Percentiles rank a stretch among this genome's conserved stretches.
Conservation (phyloP, 2,329 filamentous ascomycete genomes). For the Biscogniauxia sp. region DNA sequence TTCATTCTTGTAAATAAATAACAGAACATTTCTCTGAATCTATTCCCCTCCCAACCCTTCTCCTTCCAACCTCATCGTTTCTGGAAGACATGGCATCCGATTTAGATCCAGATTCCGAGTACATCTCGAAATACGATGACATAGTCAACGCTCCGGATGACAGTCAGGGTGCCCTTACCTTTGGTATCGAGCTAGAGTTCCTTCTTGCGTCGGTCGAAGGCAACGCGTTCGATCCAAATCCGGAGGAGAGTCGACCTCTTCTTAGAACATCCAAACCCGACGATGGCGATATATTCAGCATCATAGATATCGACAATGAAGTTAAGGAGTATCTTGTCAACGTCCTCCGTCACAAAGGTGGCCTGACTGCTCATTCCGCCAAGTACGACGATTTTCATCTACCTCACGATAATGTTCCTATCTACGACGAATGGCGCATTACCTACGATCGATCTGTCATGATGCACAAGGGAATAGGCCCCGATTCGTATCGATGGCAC, state of each 20-base stretch:
- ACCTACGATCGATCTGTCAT: conserved; percentile 13
- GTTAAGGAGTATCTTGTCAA: neutral
- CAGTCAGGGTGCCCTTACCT: conserved; percentile 18
- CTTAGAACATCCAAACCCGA: neutral
- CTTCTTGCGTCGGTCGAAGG: conserved; percentile 11
- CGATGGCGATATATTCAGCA: neutral
- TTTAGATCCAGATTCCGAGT: too few relatives aligned
- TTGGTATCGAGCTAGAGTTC: conserved; percentile 29
- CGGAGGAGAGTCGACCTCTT: conserved; percentile 1
- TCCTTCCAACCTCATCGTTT: too few relatives aligned
- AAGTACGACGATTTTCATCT: conserved; percentile 14
- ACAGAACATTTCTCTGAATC: too few relatives aligned
- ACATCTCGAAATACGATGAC: conserved; percentile 14
- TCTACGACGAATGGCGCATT: conserved; percentile 25
- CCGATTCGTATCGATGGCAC: conserved; percentile 14
- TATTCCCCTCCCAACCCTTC: too few relatives aligned
- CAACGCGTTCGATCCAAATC: conserved; percentile 9
- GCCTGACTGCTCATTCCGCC: conserved; percentile 8
- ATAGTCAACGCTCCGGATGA: conserved; percentile 21
- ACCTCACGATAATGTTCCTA: conserved; percentile 14
- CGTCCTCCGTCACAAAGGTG: conserved; percentile 7
- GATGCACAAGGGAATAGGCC: neutral
- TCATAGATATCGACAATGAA: neutral
- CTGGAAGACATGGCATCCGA: neutral
- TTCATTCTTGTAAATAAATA: too few relatives aligned